Conservation (phyloP, 1,284 basidiomycete genomes). For the Ceratobasidium sp. region DNA sequence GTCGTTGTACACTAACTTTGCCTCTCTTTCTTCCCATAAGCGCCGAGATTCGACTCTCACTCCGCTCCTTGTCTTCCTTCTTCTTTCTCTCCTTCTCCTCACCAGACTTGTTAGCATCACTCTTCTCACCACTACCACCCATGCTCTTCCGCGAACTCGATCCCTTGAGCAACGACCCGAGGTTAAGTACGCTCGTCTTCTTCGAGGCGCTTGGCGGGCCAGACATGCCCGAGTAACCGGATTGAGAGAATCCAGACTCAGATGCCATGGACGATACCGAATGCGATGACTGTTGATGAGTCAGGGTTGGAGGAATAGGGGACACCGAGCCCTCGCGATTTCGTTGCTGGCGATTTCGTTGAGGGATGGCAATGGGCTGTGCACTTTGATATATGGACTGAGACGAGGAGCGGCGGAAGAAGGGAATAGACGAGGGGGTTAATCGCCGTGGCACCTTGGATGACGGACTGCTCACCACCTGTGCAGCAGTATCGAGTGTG, state of each 20-base stretch:
- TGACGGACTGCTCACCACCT: constrained; percentile 43
- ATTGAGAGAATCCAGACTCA: constrained; percentile 58
- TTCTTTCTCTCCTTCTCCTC: constrained; percentile 52
- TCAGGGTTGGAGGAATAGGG: constrained; percentile 52
- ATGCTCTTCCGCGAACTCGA: constrained; percentile 81
- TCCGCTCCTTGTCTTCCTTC: constrained; percentile 80
- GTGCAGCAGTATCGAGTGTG: constrained; percentile 53
- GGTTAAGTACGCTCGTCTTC: constrained; percentile 76
- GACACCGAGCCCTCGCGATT: constrained; percentile 51
- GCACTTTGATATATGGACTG: constrained; percentile 85
- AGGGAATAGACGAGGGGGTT: constrained; percentile 93
- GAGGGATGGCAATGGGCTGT: constrained; percentile 71
- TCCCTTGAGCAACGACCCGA: constrained; percentile 79
- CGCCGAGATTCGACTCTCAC: constrained; percentile 82
- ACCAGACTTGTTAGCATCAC: constrained; percentile 48
- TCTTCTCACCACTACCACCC: constrained; percentile 60
- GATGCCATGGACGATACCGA: constrained; percentile 58
- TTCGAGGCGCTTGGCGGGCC: constrained; percentile 57
- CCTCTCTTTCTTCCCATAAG: constrained; percentile 88
- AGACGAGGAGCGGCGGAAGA: constrained; percentile 90
- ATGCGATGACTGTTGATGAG: constrained; percentile 51
- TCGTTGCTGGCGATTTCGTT: constrained; percentile 52
- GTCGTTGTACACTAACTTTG: constrained; percentile 65
- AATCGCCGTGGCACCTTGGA: constrained; percentile 58
- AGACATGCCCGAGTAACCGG: constrained; percentile 51